phyloP scores from a whole-genome alignment of 345 rosid genomes.

The Syzygium aqueum region DNA sequence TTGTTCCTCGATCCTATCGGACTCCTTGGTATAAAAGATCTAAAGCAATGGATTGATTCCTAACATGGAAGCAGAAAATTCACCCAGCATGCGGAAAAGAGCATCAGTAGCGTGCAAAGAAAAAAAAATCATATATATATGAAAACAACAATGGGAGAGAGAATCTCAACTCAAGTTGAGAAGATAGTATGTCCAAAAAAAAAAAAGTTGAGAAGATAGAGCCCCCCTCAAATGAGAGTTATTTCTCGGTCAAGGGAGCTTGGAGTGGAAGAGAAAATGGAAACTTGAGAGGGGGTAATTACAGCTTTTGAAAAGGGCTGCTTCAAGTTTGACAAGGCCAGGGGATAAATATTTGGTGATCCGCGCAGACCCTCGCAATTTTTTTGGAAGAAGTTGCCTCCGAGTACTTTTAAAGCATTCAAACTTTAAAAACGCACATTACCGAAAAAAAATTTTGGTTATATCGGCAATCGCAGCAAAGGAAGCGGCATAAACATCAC shows the following conservation, averaged over 20 bases:
- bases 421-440: not conserved
- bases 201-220: too few species aligned
- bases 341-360: not conserved
- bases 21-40: not conserved
- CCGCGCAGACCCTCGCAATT: accelerated
- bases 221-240: not conserved
- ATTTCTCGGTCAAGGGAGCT: too few species aligned
- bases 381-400: not conserved
- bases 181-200: too few species aligned
- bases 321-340: not conserved
- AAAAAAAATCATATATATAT: too few species aligned
- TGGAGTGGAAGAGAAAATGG: too few species aligned
- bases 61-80: not conserved
- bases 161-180: not conserved
- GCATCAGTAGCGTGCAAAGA: not conserved
- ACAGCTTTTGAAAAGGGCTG: too few species aligned
- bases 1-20: not conserved
- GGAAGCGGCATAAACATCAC: not conserved
- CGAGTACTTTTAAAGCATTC: not conserved
- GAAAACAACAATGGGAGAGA: not conserved
- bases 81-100: accelerated
- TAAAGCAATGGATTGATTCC: not conserved
- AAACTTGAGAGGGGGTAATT: too few species aligned
- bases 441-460: not conserved
- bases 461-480: not conserved